phyloP scores from a whole-genome alignment of 2,329 filamentous ascomycete species.

The Biscogniauxia marginata region DNA sequence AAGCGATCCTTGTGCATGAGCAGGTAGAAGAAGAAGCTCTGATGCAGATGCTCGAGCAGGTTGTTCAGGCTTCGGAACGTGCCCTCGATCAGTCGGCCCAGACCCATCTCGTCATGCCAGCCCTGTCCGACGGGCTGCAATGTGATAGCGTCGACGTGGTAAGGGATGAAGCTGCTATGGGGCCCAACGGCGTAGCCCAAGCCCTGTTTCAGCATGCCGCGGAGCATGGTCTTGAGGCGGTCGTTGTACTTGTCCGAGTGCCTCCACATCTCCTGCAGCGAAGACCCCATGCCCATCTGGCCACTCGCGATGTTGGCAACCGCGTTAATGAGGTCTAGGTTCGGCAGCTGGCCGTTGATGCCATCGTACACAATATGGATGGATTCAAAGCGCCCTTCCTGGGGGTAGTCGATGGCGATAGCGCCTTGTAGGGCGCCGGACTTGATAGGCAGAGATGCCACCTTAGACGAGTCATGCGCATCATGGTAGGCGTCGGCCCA shows the following conservation, averaged over 20 bases:
- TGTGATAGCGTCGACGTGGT: constrained; percentile 95
- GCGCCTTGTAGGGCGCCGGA: constrained; percentile 91
- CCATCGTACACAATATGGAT: constrained; percentile 94
- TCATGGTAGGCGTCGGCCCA: constrained; percentile 99
- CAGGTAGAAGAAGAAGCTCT: constrained; percentile 99
- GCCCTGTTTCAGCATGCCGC: constrained; percentile 90
- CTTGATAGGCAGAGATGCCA: constrained; percentile 81
- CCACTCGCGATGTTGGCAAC: constrained; percentile 82
- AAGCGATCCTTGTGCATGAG: constrained; percentile 90
- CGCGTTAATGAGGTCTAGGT: constrained; percentile 93
- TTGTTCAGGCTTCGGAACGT: constrained; percentile 95
- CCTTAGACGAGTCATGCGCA: constrained; percentile 68
- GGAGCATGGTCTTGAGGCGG: constrained; percentile 81
- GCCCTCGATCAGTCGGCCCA: constrained; percentile 86
- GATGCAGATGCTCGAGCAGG: constrained; percentile 90
- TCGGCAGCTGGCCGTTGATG: constrained; percentile 91
- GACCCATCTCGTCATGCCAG: constrained; percentile 97
- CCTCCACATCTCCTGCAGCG: constrained; percentile 81
- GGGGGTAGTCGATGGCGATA: constrained; percentile 89
- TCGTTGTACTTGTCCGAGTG: constrained; percentile 77
- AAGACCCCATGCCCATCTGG: constrained; percentile 86
- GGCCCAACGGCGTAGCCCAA: constrained; percentile 85
- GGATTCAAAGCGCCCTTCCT: constrained; percentile 79
- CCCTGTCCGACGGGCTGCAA: constrained; percentile 86
- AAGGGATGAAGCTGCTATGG: constrained; percentile 95